Percentiles rank a stretch among this genome's conserved stretches.
Conservation (phyloP, 371 early-diverging fungal species). For the Saksenaea vasiformis region DNA sequence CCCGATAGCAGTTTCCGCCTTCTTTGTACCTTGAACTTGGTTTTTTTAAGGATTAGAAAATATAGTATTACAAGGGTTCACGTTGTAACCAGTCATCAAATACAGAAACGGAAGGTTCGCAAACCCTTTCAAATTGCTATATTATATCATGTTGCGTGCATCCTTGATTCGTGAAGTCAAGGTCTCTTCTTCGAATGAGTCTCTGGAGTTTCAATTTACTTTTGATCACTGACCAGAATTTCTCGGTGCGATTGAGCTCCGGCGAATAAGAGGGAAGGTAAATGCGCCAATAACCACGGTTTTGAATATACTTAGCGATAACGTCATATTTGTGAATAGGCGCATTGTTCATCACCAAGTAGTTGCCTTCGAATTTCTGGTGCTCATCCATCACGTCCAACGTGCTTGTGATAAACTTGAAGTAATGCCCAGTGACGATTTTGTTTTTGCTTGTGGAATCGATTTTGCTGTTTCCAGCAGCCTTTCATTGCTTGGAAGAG, state of each 20-base stretch:
- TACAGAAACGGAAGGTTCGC: constrained; percentile 1
- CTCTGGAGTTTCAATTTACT: constrained; percentile 2
- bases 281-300: neutral
- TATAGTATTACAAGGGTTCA: too few species aligned
- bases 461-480: constrained; percentile 1
- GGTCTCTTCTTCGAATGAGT: constrained; percentile 8
- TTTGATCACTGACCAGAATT: too few species aligned
- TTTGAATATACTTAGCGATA: too few species aligned
- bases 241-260: constrained; percentile 8
- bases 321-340: too few species aligned
- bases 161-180: neutral
- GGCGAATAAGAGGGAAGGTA: constrained; percentile 4
- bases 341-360: too few species aligned
- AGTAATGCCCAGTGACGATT: constrained; percentile 20
- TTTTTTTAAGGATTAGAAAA: too few species aligned
- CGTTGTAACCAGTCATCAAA: constrained; percentile 5
- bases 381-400: constrained; percentile 19
- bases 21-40: too few species aligned
- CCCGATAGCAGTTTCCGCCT: too few species aligned
- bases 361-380: constrained; percentile 4
- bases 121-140: constrained; percentile 7
- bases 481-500: constrained; percentile 3
- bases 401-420: constrained; percentile 14
- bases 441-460: constrained; percentile 12
- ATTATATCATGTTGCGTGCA: neutral